Conservation (phyloP, 495 filamentous ascomycete species). For the Clohesyomyces aquaticus region DNA sequence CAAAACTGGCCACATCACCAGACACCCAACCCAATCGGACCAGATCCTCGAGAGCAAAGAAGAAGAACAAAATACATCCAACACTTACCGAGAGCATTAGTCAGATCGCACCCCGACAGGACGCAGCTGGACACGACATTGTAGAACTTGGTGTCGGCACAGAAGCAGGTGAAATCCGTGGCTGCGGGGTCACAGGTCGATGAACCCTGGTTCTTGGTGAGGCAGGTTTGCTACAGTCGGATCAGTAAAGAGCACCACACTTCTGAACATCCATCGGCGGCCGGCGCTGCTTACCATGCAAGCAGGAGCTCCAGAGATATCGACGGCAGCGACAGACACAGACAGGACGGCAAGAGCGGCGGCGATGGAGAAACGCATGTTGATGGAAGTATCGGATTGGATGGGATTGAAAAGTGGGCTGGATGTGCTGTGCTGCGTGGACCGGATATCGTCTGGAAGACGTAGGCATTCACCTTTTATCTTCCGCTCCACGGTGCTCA, state of each 20-base stretch:
- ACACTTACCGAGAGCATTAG: constrained; percentile 4
- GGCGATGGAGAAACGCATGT: constrained; percentile 6
- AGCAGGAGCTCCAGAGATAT: constrained; percentile 16
- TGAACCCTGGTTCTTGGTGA: not conserved
- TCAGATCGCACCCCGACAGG: not conserved
- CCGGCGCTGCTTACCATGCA: not conserved
- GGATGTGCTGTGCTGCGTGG: not conserved
- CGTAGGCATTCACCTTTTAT: not conserved
- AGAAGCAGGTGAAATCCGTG: constrained; percentile 2
- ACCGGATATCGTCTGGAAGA: not conserved
- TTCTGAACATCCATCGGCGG: not conserved
- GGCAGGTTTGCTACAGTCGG: constrained; percentile 11
- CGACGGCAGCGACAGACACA: not conserved
- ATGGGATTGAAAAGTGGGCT: not conserved
- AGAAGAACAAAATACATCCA: not conserved
- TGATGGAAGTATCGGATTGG: not conserved
- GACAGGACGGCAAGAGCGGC: not conserved
- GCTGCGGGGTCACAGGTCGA: constrained; percentile 9
- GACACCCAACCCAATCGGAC: not conserved
- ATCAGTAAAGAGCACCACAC: not conserved
- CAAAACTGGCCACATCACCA: not conserved
- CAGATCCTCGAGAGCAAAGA: not conserved
- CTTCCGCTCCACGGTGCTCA: not conserved
- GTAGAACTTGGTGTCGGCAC: constrained; percentile 13
- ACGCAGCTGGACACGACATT: constrained; percentile 3